Conservation (phyloP, 495 filamentous ascomycete species). For the Podospora fimiseda region DNA sequence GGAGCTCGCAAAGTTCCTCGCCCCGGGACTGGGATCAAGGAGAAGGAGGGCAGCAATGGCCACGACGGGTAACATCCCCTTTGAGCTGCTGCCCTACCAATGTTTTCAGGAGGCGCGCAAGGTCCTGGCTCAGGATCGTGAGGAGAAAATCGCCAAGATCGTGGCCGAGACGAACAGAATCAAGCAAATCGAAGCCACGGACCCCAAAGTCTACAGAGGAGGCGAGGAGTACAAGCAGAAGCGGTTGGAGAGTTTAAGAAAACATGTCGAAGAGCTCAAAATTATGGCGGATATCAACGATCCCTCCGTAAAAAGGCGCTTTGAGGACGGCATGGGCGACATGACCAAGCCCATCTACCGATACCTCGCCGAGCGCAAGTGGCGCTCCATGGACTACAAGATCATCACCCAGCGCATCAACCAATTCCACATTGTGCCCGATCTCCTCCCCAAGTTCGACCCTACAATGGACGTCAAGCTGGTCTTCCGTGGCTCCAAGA, state of each 20-base stretch:
- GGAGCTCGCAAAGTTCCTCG: constrained; percentile 50
- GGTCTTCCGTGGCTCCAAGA: constrained; percentile 60
- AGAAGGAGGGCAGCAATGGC: constrained; percentile 74
- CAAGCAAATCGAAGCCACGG: constrained; percentile 49
- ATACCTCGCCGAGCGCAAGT: constrained; percentile 77
- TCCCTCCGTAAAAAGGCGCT: constrained; percentile 85
- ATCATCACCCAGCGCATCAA: constrained; percentile 80
- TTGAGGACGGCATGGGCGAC: constrained; percentile 88
- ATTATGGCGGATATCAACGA: constrained; percentile 93
- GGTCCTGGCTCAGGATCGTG: constrained; percentile 69
- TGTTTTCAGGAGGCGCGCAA: constrained; percentile 94
- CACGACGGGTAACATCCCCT: constrained; percentile 66
- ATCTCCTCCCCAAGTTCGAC: constrained; percentile 79
- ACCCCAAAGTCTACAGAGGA: constrained; percentile 50
- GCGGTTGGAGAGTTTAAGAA: constrained; percentile 61
- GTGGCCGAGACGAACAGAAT: constrained; percentile 54
- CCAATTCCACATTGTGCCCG: constrained; percentile 86
- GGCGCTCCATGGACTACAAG: constrained; percentile 64
- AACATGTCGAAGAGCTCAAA: constrained; percentile 73
- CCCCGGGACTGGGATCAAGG: constrained; percentile 67
- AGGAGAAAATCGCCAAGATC: constrained; percentile 69
- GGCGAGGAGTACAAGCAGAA: constrained; percentile 57
- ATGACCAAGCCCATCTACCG: constrained; percentile 98
- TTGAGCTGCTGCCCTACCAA: constrained; percentile 90
- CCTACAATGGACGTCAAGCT: constrained; percentile 72